Evolutionary conservation across 805 yeast genomes (phyloP), one percentile per base, ranked within the genome.

Genomic region (Candida loeiensis): DNA sequence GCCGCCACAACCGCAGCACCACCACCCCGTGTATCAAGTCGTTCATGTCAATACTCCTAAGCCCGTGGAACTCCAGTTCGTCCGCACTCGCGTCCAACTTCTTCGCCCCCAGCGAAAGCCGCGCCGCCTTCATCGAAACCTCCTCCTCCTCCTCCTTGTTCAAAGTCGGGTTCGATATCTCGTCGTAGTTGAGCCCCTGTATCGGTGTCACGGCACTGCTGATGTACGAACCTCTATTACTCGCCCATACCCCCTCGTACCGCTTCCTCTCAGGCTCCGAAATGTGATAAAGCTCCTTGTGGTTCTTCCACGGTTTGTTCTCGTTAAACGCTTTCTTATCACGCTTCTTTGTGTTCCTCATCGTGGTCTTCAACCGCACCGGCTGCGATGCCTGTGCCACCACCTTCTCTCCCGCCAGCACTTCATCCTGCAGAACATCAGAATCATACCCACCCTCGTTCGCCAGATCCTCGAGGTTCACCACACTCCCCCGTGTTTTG

Each of bases 241-340:
- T 80, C 0, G 84, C 95, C 96, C 96, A 93, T 12, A 93, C 76
- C 18, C 95, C 95, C 59, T 90, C 97, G 59, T 91, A 93, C 27
- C 98, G 64, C 56, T 89, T 89, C 44, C 86, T 73, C 57, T 93
- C 98, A 32, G 68, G 73, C 33, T 76, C 80, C 1, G 76, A 69
- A 25, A 73, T 66, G 58, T 47, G 68, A 56, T 46, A 53, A 4
- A 80, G 68, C 44, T 79, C 85, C 21, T 68, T 69, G 60, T 88
- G 97, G 52, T 82, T 80, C 52, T 90, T 89, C 96, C 97, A 89
- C 0, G 98, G 98, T 59, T 89, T 88, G 44, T 85, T 86, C 53
- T 84, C 95, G 55, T 90, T 83, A 59, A 90, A 89, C 19, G 60
- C 59, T 13, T 66, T 54, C 41, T 65, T 66, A 21, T 61, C 66